Percentiles rank a stretch among this genome's conserved stretches.
phyloP scores from a whole-genome alignment of 768 basidiomycete species.

The Serpula lacrymans region DNA sequence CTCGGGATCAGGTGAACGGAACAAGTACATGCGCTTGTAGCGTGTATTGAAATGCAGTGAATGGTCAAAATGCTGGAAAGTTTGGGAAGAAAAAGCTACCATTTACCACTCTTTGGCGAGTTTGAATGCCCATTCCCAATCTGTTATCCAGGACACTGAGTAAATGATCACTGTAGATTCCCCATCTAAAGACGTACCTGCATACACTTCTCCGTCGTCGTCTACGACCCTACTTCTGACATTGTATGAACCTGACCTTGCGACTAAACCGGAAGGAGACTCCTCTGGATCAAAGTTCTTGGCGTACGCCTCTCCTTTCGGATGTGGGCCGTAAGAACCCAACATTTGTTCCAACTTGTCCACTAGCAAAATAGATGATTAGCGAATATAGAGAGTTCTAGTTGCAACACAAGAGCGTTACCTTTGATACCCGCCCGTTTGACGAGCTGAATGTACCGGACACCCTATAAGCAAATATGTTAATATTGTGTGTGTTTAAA shows the following conservation, averaged over 20 bases:
- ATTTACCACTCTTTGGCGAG: constrained; percentile 87
- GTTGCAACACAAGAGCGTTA: constrained; percentile 24
- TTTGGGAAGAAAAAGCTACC: constrained; percentile 2
- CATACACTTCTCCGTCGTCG: constrained; percentile 79
- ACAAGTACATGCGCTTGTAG: constrained; percentile 25
- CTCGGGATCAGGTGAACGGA: too few species aligned
- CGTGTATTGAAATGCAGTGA: constrained; percentile 23
- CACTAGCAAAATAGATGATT: constrained; percentile 43
- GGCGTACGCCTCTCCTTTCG: constrained; percentile 58
- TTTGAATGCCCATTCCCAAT: constrained; percentile 77
- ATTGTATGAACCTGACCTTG: constrained; percentile 73
- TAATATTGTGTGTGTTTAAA: background rate
- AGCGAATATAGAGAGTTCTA: constrained; percentile 7
- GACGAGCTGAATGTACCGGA: constrained; percentile 86
- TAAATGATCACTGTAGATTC: too few species aligned
- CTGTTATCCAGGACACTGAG: constrained; percentile 15
- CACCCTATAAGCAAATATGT: constrained; percentile 45
- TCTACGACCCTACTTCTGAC: constrained; percentile 85
- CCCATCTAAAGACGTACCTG: too few species aligned
- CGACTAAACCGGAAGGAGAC: constrained; percentile 77
- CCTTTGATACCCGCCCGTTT: constrained; percentile 77
- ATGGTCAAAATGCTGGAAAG: constrained; percentile 23
- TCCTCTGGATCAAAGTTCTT: constrained; percentile 77
- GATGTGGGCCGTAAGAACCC: constrained; percentile 82
- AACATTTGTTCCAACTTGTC: constrained; percentile 94